Evolutionary conservation across 2,329 filamentous ascomycete species (phyloP), one percentile per base, ranked within the genome.

Genomic region (Ambrosiella xylebori): DNA sequence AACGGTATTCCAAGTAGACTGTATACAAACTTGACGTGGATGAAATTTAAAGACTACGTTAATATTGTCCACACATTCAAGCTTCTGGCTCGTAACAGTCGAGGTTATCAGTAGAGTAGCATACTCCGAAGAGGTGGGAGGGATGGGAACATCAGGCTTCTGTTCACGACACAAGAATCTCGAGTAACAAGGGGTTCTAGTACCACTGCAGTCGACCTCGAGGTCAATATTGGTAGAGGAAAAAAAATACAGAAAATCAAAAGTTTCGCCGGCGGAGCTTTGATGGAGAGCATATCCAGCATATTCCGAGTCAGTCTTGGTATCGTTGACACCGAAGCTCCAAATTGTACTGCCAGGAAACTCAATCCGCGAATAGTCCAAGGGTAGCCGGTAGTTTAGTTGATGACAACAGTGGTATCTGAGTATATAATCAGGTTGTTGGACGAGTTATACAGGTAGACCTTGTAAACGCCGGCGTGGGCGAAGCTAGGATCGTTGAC

Each of bases 171-270:
- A 59, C 19, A 57, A 19, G 40, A 59, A 59, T 7, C 45, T 56
- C 5, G 58, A 56, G 11, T 37, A 35, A 15, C 58, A 59, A 27
- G 19, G 35, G 5, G 15, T 15, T 1, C n/a, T 27, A 15, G 38
- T 35, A 8, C 41, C n/a, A 4, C 36, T n/a, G 19, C 36, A 47
- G 35, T 54, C 51, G 3, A 38, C n/a, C 12, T 54, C 47, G 37
- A 59, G 8, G 7, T 52, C 17, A 12, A 59, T 13, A 13, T 27
- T 35, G 12, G 47, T 51, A 44, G 45, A n/a, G 11, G 45, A 37
- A 49, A 56, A 54, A 17, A 45, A 59, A 27, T 53, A 59, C 15
- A 59, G 49, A 27, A 49, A 44, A 27, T 59, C 54, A 44, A 59
- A n/a, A 45, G 38, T 45, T 11, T 19, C 12, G 9, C 54, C 58